These are phyloP conservation scores for Termitomyces sp. DNA, from an alignment of 768 basidiomycete genomes.

Conservation along the genomic window DNA sequence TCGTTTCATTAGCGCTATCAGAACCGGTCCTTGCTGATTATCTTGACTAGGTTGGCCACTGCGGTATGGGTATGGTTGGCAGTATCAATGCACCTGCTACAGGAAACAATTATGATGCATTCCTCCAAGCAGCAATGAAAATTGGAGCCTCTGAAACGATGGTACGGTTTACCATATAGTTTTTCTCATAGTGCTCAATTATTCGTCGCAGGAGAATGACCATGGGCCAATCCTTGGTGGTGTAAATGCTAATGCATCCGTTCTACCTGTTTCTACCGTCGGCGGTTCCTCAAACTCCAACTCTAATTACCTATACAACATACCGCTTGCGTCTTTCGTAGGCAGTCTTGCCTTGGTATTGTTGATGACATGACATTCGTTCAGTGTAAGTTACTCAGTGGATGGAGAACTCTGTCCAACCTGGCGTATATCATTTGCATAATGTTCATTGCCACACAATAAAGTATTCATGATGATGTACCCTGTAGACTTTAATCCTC, in stretches of 20 bases:
- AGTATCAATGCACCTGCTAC: constrained; percentile 43
- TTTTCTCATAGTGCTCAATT: background rate
- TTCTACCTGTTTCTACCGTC: constrained; percentile 16
- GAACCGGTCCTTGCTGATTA: background rate
- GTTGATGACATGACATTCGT: background rate
- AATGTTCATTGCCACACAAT: background rate
- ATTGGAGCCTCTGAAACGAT: constrained; percentile 27
- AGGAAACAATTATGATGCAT: constrained; percentile 37
- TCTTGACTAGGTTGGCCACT: constrained; percentile 26
- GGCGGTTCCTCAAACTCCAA: background rate
- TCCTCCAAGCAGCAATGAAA: constrained; percentile 31
- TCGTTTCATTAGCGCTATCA: background rate
- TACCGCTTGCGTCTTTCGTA: constrained; percentile 1
- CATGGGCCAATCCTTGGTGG: constrained; percentile 38
- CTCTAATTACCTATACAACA: background rate
- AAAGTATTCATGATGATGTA: background rate
- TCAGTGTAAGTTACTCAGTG: background rate
- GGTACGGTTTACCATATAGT: constrained; percentile 15
- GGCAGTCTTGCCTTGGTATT: background rate
- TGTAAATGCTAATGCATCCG: constrained; percentile 30
- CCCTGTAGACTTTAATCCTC: background rate
- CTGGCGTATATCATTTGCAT: background rate
- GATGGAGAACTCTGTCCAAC: background rate
- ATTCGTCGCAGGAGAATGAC: constrained; percentile 22
- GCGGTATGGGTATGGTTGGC: constrained; percentile 48